Evolutionary conservation across 305 asterid genomes (phyloP), one percentile per base, ranked within the genome.

Genomic region (Fraxinus dipetala): DNA sequence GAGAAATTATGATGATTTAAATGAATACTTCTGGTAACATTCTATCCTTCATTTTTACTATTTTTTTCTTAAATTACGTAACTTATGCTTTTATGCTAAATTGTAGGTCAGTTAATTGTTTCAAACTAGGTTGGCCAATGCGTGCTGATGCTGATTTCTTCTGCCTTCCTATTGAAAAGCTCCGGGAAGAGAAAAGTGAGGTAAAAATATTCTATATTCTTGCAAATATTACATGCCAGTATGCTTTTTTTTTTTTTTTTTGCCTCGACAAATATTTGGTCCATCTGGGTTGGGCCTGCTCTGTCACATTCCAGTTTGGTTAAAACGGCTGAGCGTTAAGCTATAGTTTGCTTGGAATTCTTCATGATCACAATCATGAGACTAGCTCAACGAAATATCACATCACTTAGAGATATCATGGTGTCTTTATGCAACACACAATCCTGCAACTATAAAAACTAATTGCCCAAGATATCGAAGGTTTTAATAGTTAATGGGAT

Each of bases 41-140:
- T 31, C 35, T 70, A 81, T 80, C 67, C 65, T 34, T 22, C 75
- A 30, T 72, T 24, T 70, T 69, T 63, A 34, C 65, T 34, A 63
- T 72, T 75, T 78, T 35, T 59, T 56, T 76, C 43, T 76, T 28
- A 13, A 28, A 35, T 26, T 26, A 7, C 81, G 82, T 79, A 82
- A 84, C 85, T 81, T 77, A 87, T 35, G 10, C 69, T 76, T 24
- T 70, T 63, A 76, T 79, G 79, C 85, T 84, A 83, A 74, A 77
- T 78, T 91, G 92, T 84, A 96, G 99, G 99, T 96, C 98, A 16
- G 92, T 87, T 56, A 86, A 91, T 83, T 96, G 99, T 85, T 96
- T 96, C 88, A 91, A 88, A 87, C 87, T 96, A 69, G 97, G 98
- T 73, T 96, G 99, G 99, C 99, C 99, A 31, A 94, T 96, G 99